Percentiles rank a stretch among this genome's conserved stretches.
Conservation (phyloP, 2,329 filamentous ascomycete genomes). For the Penicillium brasilianum region DNA sequence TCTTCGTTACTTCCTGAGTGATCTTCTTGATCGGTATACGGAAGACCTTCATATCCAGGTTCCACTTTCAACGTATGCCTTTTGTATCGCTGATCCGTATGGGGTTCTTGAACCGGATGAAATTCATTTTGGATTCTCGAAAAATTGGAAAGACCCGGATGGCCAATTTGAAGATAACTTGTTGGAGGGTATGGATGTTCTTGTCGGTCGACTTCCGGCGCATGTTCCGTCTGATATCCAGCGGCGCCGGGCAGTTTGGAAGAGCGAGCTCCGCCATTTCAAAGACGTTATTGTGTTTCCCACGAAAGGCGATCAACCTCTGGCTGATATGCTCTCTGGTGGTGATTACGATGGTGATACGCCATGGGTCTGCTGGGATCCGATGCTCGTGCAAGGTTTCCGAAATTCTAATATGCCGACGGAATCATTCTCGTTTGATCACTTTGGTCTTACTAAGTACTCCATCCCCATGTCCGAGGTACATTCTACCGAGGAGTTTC, state of each 20-base stretch:
- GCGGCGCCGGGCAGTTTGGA: conserved; percentile 55
- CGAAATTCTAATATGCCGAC: conserved; percentile 56
- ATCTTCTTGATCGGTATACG: conserved; percentile 50
- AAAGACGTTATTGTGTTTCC: conserved; percentile 65
- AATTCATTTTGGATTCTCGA: conserved; percentile 61
- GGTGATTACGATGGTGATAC: conserved; percentile 70
- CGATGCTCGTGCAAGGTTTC: conserved; percentile 57
- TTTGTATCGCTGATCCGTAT: conserved; percentile 62
- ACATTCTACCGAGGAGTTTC: conserved; percentile 43
- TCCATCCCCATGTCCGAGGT: conserved; percentile 49
- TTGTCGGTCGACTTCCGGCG: conserved; percentile 64
- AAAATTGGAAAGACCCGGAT: conserved; percentile 45
- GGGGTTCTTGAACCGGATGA: conserved; percentile 59
- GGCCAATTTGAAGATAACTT: conserved; percentile 48
- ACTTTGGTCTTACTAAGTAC: conserved; percentile 57
- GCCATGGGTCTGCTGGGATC: conserved; percentile 66
- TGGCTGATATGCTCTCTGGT: conserved; percentile 65
- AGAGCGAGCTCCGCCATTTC: conserved; percentile 58
- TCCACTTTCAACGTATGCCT: conserved; percentile 58
- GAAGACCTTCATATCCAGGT: conserved; percentile 56
- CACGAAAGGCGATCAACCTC: conserved; percentile 55
- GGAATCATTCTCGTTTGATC: conserved; percentile 40
- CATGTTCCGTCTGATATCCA: conserved; percentile 65
- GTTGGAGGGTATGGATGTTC: conserved; percentile 56
- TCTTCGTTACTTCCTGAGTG: conserved; percentile 45